Evolutionary conservation across 768 basidiomycete genomes (phyloP).

Genomic region (Austroboletus eburneus): DNA sequence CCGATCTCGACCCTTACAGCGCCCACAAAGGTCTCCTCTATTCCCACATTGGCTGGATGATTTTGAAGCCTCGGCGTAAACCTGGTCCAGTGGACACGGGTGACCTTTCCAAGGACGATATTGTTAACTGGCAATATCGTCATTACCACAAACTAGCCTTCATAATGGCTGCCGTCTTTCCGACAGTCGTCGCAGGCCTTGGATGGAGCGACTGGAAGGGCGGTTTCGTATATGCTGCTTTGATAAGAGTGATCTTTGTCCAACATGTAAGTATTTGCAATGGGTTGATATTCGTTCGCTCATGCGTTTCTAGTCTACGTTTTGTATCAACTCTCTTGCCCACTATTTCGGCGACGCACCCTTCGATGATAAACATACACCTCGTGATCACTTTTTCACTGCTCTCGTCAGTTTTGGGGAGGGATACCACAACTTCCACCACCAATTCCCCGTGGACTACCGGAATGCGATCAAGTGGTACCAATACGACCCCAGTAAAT

Average conservation of each 20-base stretch:
- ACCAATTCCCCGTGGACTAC: constrained; percentile 93
- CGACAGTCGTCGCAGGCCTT: constrained; percentile 38
- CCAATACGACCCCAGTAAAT: constrained; percentile 89
- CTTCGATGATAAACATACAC: constrained; percentile 92
- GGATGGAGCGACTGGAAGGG: constrained; percentile 26
- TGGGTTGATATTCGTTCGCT: not conserved
- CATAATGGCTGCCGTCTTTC: constrained; percentile 61
- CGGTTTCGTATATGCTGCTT: constrained; percentile 33
- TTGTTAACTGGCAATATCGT: constrained; percentile 82
- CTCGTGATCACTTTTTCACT: constrained; percentile 79
- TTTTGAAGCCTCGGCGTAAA: constrained; percentile 79
- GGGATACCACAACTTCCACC: constrained; percentile 97
- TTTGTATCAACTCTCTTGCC: constrained; percentile 91
- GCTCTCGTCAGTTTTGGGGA: constrained; percentile 90
- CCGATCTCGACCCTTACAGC: constrained; percentile 89
- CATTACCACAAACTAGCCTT: constrained; percentile 67
- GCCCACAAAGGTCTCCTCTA: constrained; percentile 81
- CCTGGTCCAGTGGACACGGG: constrained; percentile 84
- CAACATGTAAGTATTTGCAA: constrained; percentile 59
- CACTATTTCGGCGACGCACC: constrained; percentile 90
- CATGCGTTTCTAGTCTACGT: constrained; percentile 59
- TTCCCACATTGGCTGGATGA: constrained; percentile 87
- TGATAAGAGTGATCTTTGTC: constrained; percentile 63
- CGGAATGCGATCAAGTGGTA: constrained; percentile 88
- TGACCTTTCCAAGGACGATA: constrained; percentile 70